These are phyloP conservation scores for Hypoxylon sp. DNA, from an alignment of 2,329 filamentous ascomycete species.

Conservation along the genomic window DNA sequence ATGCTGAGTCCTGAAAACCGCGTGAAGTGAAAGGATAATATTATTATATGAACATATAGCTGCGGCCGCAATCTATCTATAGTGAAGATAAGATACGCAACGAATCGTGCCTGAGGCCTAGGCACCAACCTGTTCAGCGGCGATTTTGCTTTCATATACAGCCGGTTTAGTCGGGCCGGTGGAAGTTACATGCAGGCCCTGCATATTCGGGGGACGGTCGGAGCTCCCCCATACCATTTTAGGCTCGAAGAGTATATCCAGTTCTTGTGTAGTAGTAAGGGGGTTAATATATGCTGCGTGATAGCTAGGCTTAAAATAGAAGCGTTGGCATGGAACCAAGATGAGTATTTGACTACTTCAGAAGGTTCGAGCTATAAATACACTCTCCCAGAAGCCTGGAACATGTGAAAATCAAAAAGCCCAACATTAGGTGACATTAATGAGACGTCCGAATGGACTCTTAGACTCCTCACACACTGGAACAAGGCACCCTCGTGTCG, in stretches of 20 bases:
- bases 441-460: background rate
- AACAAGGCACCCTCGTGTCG: background rate
- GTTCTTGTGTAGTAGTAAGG: slow-evolving; percentile 19
- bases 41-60: background rate
- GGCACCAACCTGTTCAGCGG: slow-evolving; percentile 3
- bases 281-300: slow-evolving; percentile 25
- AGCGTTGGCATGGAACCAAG: slow-evolving; percentile 14
- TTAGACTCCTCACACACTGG: background rate
- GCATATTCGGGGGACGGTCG: slow-evolving; percentile 17
- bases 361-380: slow-evolving; percentile 28
- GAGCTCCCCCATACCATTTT: slow-evolving; percentile 19
- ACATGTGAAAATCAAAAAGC: slow-evolving; percentile 2
- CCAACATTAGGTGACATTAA: slow-evolving; percentile 5
- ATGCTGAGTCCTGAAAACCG: background rate
- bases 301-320: slow-evolving; percentile 36
- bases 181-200: slow-evolving; percentile 10
- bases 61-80: slow-evolving; percentile 7
- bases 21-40: background rate
- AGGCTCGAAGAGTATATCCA: slow-evolving; percentile 11
- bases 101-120: background rate
- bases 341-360: slow-evolving; percentile 12
- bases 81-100: background rate
- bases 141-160: slow-evolving; percentile 30
- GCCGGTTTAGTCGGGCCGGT: slow-evolving; percentile 40
- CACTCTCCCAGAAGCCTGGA: slow-evolving; percentile 18